Evolutionary conservation across 257 asterid species (phyloP), one percentile per base, ranked within the genome.

Genomic region (Ocimum tenuiflorum): DNA sequence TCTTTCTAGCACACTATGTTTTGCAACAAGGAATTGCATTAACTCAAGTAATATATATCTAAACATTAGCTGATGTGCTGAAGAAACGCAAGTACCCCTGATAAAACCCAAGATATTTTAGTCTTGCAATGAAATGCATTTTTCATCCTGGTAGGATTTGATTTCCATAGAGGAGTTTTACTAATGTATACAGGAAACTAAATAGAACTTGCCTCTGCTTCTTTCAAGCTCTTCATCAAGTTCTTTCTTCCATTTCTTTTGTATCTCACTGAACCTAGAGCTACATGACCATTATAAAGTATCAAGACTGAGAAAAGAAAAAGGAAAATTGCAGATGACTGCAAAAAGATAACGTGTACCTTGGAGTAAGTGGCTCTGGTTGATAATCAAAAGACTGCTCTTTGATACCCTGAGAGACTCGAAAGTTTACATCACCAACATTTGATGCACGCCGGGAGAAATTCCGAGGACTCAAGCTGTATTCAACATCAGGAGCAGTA

Each of bases 161-260:
- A 24, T 58, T 52, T n/a, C 36, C 33, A 13, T 13, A 7, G 7
- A 3, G 31, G 3, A 27, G 31, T 27, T 27, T 4, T 27, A 27
- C 2, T 52, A 53, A 35, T 33, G 63, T 45, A 17, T 19, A 61
- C 20, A 65, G 57, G 19, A 75, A 59, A 66, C 29, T 42, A 61
- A 14, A 68, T 7, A 57, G 36, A 68, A 80, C 86, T 82, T 77
- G 82, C 97, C 99, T 94, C 97, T 77, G 12, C 81, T 83, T 71
- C 92, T 82, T 67, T 86, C 91, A 17, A 94, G 88, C 80, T 94
- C 99, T 77, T 90, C 91, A 61, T 75, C 96, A 67, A 94, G 99
- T 81, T 94, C 99, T 83, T 86, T 96, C 79, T 94, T 88, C 99
- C 99, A 94, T 79, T 81, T 86, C 77, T 81, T 82, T 61, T 90